These are phyloP conservation scores for Annulohypoxylon maeteangense DNA, from an alignment of 495 filamentous ascomycete species.

Conservation along the genomic window DNA sequence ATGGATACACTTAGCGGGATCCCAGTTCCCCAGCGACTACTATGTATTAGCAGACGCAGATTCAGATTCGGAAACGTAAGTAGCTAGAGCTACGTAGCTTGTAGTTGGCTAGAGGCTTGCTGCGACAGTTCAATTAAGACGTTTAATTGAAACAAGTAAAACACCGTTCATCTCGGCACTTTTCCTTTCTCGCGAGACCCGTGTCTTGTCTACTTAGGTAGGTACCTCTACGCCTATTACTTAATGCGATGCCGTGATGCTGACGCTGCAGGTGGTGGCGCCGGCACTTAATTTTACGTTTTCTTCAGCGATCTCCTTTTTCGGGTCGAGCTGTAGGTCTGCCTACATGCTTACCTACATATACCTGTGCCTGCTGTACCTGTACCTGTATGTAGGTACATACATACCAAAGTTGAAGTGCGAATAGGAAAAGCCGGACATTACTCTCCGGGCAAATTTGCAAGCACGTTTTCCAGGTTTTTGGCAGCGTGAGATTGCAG, in stretches of 20 bases:
- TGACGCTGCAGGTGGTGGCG: not conserved
- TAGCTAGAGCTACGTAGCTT: slow-evolving; percentile 23
- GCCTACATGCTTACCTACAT: not conserved
- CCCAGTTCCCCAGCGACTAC: not conserved
- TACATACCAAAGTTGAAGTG: not conserved
- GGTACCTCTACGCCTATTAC: not conserved
- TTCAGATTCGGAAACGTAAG: slow-evolving; percentile 20
- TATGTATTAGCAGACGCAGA: slow-evolving; percentile 1
- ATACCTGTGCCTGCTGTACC: too few relatives aligned
- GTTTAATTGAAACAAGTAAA: slow-evolving; percentile 41
- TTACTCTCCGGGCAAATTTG: not conserved
- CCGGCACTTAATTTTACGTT: not conserved
- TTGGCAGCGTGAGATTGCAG: not conserved
- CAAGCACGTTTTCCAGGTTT: not conserved
- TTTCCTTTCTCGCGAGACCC: not conserved
- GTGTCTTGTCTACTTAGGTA: not conserved
- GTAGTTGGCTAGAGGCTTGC: slow-evolving; percentile 39
- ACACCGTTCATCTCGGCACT: slow-evolving; percentile 8
- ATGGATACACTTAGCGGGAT: not conserved
- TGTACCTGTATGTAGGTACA: not conserved
- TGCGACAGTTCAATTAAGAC: slow-evolving; percentile 25
- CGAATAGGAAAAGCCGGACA: not conserved
- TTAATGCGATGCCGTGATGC: slow-evolving; percentile 2
- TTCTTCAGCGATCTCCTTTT: not conserved
- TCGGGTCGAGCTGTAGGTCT: not conserved